Conservation (phyloP, 2,329 filamentous ascomycete species). For the Colletotrichum graminicola region DNA sequence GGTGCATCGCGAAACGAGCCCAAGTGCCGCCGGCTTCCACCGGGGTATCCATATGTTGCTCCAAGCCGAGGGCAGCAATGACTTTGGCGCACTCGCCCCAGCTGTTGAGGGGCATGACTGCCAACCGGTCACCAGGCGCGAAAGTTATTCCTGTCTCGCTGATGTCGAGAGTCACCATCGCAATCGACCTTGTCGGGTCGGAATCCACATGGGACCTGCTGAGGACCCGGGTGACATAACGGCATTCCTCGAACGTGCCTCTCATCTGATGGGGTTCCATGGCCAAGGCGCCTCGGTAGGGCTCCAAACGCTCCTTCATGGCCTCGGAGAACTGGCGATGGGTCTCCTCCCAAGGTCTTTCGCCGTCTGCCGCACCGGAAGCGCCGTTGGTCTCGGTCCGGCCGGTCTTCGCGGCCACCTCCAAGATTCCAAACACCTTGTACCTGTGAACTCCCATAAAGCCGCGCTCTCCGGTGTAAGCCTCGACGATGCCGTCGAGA, state of each 20-base stretch:
- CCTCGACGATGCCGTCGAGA: constrained; percentile 66
- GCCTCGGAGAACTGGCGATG: constrained; percentile 64
- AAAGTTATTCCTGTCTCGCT: constrained; percentile 66
- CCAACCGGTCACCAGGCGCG: constrained; percentile 64
- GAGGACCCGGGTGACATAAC: constrained; percentile 60
- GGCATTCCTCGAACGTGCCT: constrained; percentile 66
- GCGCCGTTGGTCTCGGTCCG: constrained; percentile 65
- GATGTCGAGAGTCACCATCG: constrained; percentile 63
- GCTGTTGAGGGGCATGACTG: constrained; percentile 66
- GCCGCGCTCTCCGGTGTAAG: constrained; percentile 66
- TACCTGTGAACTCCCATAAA: constrained; percentile 69
- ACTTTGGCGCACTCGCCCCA: constrained; percentile 68
- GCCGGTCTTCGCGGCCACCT: constrained; percentile 66
- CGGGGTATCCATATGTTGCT: constrained; percentile 57
- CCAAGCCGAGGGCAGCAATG: constrained; percentile 63
- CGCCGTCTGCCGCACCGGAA: constrained; percentile 58
- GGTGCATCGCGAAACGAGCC: constrained; percentile 61
- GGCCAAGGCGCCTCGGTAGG: constrained; percentile 59
- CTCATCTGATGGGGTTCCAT: constrained; percentile 66
- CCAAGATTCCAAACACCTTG: constrained; percentile 68
- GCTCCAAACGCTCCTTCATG: constrained; percentile 66
- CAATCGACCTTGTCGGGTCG: constrained; percentile 60
- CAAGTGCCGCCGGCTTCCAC: constrained; percentile 56
- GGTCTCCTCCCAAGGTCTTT: constrained; percentile 63
- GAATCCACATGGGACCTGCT: constrained; percentile 60